Evolutionary conservation across 1,284 basidiomycete species (phyloP), one percentile per base, ranked within the genome.

Genomic region (Filobasidium uniguttulatum): DNA sequence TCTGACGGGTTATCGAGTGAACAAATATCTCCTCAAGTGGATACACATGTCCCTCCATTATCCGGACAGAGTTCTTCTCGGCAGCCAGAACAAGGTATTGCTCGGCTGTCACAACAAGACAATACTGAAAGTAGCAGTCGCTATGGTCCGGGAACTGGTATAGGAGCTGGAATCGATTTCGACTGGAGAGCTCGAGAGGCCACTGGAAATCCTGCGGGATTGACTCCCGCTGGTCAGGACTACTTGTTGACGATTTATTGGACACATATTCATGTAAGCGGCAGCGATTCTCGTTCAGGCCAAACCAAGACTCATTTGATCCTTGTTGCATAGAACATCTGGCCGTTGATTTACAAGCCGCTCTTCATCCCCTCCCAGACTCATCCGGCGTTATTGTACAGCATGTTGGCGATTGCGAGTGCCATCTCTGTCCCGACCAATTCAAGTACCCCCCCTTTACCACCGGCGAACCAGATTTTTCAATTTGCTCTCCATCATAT

Each of bases 401-500:
- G 64, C 35, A 67, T 67, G 60, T 57, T 66, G 4, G 58, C 61
- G 7, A 60, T 66, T 15, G 62, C 66, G 4, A 52, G 61, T 2
- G 67, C 62, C 41, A 57, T 67, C n/a, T 57, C 59, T 1, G 47
- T 44, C 54, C 56, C 17, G 31, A 72, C 67, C 2, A 50, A 50
- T 29, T 33, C 49, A 5, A 76, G 81, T 1, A 81, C 86, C 61
- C 71, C 74, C 46, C 69, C 87, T 3, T 63, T 62, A 43, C 44
- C 37, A 3, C 60, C 62, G 58, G 64, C 65, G 8, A 61, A 67
- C 43, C 51, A 55, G 14, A 54, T 57, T 5, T 57, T 66, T 15
- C 58, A 58, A 29, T 55, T 58, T 29, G 56, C 54, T 14, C 56
- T 59, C 8, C 56, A 55, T 25, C 50, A 46, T n/a, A 26, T 33